Percentiles rank a stretch among this genome's conserved stretches.
phyloP scores from a whole-genome alignment of 2,329 filamentous ascomycete genomes.

The Botrytis porri region DNA sequence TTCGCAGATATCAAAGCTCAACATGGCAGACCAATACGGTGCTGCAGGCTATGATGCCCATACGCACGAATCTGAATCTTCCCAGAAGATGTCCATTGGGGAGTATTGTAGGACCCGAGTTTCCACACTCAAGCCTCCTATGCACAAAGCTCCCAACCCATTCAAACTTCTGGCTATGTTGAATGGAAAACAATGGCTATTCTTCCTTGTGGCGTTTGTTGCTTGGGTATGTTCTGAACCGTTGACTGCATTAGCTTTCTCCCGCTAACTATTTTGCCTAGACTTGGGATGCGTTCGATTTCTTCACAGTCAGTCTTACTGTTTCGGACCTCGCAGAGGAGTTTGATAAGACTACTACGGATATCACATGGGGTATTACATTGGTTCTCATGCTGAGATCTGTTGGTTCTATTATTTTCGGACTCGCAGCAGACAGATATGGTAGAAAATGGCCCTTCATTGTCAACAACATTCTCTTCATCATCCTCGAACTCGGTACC shows the following conservation, averaged over 20 bases:
- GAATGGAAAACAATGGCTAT: slow-evolving; percentile 65
- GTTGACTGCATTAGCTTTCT: neutral
- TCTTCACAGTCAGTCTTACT: slow-evolving; percentile 77
- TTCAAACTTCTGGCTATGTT: slow-evolving; percentile 65
- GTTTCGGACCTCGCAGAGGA: slow-evolving; percentile 65
- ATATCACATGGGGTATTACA: slow-evolving; percentile 70
- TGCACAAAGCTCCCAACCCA: slow-evolving; percentile 66
- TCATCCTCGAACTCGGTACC: slow-evolving; percentile 67
- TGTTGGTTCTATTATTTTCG: slow-evolving; percentile 72
- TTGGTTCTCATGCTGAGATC: slow-evolving; percentile 72
- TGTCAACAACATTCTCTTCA: slow-evolving; percentile 70
- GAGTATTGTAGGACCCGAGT: slow-evolving; percentile 52
- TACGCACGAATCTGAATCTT: slow-evolving; percentile 26
- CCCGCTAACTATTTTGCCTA: slow-evolving; percentile 12
- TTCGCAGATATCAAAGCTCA: neutral
- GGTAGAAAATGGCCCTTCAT: slow-evolving; percentile 81
- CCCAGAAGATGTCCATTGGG: slow-evolving; percentile 27
- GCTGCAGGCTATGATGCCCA: neutral
- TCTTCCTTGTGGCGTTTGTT: slow-evolving; percentile 69
- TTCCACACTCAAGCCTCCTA: slow-evolving; percentile 55
- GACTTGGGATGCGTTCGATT: slow-evolving; percentile 79
- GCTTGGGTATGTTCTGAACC: slow-evolving; percentile 53
- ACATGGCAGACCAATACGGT: slow-evolving; percentile 6
- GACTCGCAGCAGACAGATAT: slow-evolving; percentile 73
- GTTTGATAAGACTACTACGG: slow-evolving; percentile 60